Percentiles rank a stretch among this genome's conserved stretches.
Conservation (phyloP, 1,284 basidiomycete genomes). For the Apiotrichum veenhuisii region DNA sequence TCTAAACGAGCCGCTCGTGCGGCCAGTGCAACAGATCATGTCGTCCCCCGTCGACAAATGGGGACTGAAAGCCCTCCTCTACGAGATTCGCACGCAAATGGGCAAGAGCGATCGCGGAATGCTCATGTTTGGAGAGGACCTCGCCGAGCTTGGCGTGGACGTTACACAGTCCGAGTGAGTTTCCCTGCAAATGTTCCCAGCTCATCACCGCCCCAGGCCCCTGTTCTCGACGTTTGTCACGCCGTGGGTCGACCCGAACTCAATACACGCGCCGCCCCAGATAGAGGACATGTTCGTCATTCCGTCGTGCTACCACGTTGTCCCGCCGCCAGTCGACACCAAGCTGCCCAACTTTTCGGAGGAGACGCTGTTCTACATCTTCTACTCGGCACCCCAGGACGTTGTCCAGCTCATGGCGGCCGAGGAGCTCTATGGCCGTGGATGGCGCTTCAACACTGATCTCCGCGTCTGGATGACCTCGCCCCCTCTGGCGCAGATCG, state of each 20-base stretch:
- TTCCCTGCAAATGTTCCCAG: not conserved
- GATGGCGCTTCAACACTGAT: conserved; percentile 98
- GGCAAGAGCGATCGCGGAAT: conserved; percentile 82
- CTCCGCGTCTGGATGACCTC: conserved; percentile 93
- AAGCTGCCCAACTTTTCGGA: conserved; percentile 90
- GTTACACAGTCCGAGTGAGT: conserved; percentile 77
- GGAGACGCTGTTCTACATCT: conserved; percentile 98
- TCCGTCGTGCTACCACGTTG: conserved; percentile 90
- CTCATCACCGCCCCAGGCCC: conserved; percentile 59
- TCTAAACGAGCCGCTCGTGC: conserved; percentile 60
- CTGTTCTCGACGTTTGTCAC: conserved; percentile 93
- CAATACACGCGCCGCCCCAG: conserved; percentile 32
- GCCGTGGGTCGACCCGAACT: conserved; percentile 90
- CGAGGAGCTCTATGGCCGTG: conserved; percentile 93
- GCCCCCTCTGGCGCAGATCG: conserved; percentile 34
- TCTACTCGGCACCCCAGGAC: conserved; percentile 92
- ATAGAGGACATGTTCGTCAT: conserved; percentile 63
- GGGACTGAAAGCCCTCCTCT: conserved; percentile 83
- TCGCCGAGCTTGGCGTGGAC: conserved; percentile 89
- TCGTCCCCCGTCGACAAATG: conserved; percentile 92
- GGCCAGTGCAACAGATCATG: conserved; percentile 91
- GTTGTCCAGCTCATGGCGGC: conserved; percentile 85
- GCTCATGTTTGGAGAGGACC: conserved; percentile 83
- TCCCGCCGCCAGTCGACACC: conserved; percentile 78
- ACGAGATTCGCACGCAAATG: conserved; percentile 74